Evolutionary conservation across 768 basidiomycete species (phyloP).

Genomic region (Podaxis sp.): DNA sequence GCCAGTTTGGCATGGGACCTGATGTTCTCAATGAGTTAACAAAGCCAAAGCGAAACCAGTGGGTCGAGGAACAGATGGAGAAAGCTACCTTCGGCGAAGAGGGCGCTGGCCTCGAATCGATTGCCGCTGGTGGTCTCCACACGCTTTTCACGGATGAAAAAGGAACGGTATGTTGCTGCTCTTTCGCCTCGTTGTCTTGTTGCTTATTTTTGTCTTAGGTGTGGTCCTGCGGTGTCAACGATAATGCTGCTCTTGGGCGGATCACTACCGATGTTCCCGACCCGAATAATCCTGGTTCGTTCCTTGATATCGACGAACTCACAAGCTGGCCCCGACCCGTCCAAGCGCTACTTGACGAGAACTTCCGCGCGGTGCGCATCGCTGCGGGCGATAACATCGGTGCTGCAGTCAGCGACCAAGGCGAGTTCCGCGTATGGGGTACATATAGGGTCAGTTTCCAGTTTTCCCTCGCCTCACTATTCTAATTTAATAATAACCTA

Average conservation of each 20-base stretch:
- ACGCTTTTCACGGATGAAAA: slow-evolving; percentile 85
- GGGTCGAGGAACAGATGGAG: slow-evolving; percentile 75
- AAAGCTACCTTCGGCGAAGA: slow-evolving; percentile 68
- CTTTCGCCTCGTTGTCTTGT: slow-evolving; percentile 3
- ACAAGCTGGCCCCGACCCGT: slow-evolving; percentile 64
- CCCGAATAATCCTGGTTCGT: slow-evolving; percentile 57
- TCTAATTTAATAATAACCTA: slow-evolving; percentile 23
- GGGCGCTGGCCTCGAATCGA: slow-evolving; percentile 76
- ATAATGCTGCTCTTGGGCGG: slow-evolving; percentile 85
- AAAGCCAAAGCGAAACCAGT: slow-evolving; percentile 73
- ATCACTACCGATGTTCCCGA: slow-evolving; percentile 61
- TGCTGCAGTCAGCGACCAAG: slow-evolving; percentile 76
- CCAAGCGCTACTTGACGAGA: slow-evolving; percentile 67
- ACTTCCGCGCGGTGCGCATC: slow-evolving; percentile 81
- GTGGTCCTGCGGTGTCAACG: slow-evolving; percentile 86
- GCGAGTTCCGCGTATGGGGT: slow-evolving; percentile 85
- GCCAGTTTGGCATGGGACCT: slow-evolving; percentile 91
- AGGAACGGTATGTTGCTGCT: slow-evolving; percentile 67
- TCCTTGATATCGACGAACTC: slow-evolving; percentile 53
- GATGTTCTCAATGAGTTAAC: slow-evolving; percentile 67
- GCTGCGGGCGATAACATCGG: slow-evolving; percentile 88
- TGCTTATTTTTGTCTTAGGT: slow-evolving; percentile 43
- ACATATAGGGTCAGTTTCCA: slow-evolving; percentile 73
- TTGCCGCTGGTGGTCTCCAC: slow-evolving; percentile 87
- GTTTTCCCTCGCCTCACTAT: slow-evolving; percentile 1